Conservation (phyloP, 164 flowering plant species). For the Kalanchoe fedtschenkoi region DNA sequence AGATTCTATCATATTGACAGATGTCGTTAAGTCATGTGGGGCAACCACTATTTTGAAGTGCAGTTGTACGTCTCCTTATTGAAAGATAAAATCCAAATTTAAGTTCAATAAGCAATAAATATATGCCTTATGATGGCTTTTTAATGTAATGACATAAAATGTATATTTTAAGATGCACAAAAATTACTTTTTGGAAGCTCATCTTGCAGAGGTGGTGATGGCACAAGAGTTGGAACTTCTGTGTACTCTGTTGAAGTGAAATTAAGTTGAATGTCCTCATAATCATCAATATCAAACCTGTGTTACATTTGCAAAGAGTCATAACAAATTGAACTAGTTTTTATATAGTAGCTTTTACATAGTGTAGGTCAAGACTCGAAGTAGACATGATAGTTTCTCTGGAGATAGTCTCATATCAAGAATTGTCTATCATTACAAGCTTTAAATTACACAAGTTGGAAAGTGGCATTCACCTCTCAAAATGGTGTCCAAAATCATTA, state of each 20-base stretch:
- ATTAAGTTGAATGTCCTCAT: slow-evolving; percentile 44
- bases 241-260: slow-evolving; percentile 34
- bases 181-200: slow-evolving; percentile 34
- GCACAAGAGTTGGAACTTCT: slow-evolving; percentile 33
- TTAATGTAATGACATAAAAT: not conserved
- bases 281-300: slow-evolving; percentile 78
- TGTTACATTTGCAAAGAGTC: not conserved
- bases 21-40: too few relatives aligned
- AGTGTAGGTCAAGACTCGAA: not conserved
- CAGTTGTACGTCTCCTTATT: too few relatives aligned
- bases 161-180: not conserved
- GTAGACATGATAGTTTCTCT: not conserved
- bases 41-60: too few relatives aligned
- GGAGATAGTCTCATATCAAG: not conserved
- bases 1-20: not conserved
- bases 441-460: not conserved
- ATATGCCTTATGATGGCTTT: not conserved
- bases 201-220: slow-evolving; percentile 51
- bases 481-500: slow-evolving; percentile 25
- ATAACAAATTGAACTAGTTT: not conserved
- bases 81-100: not conserved
- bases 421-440: not conserved
- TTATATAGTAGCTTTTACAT: not conserved
- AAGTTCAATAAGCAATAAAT: not conserved
- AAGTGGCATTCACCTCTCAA: slow-evolving; percentile 58